Evolutionary conservation across 352 stramenopile species (phyloP), one percentile per base, ranked within the genome.

Genomic region (Aphanomyces stellatus): DNA sequence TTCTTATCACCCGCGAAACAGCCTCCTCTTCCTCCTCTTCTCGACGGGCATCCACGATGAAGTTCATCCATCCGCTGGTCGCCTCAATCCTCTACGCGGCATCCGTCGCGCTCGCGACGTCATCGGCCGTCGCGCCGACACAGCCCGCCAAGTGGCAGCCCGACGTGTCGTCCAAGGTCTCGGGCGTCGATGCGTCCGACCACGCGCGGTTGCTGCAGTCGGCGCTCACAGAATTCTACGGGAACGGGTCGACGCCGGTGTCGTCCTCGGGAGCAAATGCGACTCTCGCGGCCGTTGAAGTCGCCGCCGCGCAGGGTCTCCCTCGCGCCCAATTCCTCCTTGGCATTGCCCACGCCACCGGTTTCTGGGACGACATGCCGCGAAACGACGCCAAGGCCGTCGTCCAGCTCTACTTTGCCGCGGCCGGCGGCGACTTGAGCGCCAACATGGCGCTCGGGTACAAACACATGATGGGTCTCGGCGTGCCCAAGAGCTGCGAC

Each of bases 341-440:
- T 35, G 87, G 79, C n/a, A 79, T 93, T n/a, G 82, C 87, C 15
- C 76, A 88, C 53, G 88, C 79, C 62, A 91, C 92, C 68, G 85
- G 85, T 4, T 81, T 93, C 41, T 92, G 86, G 79, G 49, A 30
- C 49, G 87, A 84, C 15, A 75, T 87, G 25, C 64, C 75, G 10
- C 73, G 78, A 25, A 82, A 93, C 71, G 77, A 85, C 41, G 85
- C 77, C 1, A 72, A 74, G 13, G 84, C 86, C 6, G 77, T 91
- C 72, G 76, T 87, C 49, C 76, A 91, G 41, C 91, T 91, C 51
- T 96, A 95, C 77, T 95, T 95, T 72, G 78, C 88, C 5, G 76
- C 89, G 19, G 53, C 95, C 22, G 82, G 79, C 19, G 79, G 87
- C 4, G 68, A 89, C 57, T 74, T 87, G 0, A 76, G 73, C 24